Evolutionary conservation across 2,329 filamentous ascomycete species (phyloP), one percentile per base, ranked within the genome.

Genomic region (Calonectria pseudoturangicola): DNA sequence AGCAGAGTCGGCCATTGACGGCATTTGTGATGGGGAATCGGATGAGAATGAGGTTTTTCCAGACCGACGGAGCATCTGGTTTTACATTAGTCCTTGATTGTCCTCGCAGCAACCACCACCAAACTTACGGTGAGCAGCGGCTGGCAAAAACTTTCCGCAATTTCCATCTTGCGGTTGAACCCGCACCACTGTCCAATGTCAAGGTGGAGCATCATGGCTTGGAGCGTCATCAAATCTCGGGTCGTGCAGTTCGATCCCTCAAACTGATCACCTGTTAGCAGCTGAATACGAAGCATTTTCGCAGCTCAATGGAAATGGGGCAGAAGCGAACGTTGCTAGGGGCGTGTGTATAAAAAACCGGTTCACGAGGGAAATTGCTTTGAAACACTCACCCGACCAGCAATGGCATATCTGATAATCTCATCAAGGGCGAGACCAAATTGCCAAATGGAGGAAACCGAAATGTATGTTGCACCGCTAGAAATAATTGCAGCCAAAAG

Each of bases 141-240:
- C 27, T 70, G 71, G 21, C 68, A 62, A 64, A 76, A 73, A 28
- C 65, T 69, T 66, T 79, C 77, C 33, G 77, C 72, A 21, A 71
- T 63, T 58, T 75, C 71, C 68, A 76, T 76, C 56, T 79, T 76
- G 15, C 70, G 69, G 43, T 65, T 74, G 12, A 79, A 77, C 3
- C 77, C 77, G 30, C 77, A 75, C 77, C 77, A 79, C 63, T 77
- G 74, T 43, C 74, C 75, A 30, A 77, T 70, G 54, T 79, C 76
- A 16, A 79, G 69, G 33, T 79, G 76, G 10, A 79, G 65, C 63
- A 79, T 74, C 67, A 71, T 72, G 6, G 77, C 76, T 45, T 79
- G 77, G 41, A 79, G 72, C 15, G 78, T 65, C 70, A 72, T 75
- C 28, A 76, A 65, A 41, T 78, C 77, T 43, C 69, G 72, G 15